Base-by-base conservation (phyloP, 495 filamentous ascomycete genomes). In the Neurospora terricola region DNA sequence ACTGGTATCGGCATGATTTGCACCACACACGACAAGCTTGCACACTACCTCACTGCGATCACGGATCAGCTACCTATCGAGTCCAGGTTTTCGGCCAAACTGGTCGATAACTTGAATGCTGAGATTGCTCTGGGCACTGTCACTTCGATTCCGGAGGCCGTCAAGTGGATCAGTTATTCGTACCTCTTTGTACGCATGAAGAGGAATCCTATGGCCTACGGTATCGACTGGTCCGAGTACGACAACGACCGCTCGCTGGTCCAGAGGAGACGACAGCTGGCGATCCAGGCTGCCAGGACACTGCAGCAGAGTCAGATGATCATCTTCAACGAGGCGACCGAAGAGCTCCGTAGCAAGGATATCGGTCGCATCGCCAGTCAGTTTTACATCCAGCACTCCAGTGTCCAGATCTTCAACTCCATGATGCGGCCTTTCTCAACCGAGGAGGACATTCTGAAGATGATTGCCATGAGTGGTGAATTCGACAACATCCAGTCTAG, bases 161-260 rank as follows among this genome's bases (percentile, higher is more conserved):
- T 97, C 1, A 92, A 95, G 77, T 99, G 96, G 96, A 89, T 99
- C 12, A 94, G 96, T 14, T 98, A 99, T 80, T 97, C 95, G 3
- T 99, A 98, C 79, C 87, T 99, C 4, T 98, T 95, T 76, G 95
- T 98, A 48, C 91, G 96, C 39, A 98, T 98, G 96, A 90, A 92
- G 79, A 90, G 91, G 59, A 97, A 94, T 76, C 96, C 94, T 1
- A 88, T 95, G 72, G 88, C 90, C 9, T 99, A 99, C 79, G 96
- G 94, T n/a, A 97, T 99, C 71, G 93, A 96, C 69, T 98, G 90
- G 90, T 84, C 91, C n/a, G 96, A 98, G 82, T 91, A 91, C 43
- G 85, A 88, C 27, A 91, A 97, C 76, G 96, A 99, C 78, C 94
- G 93, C 18, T 87, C 88, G 71, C 85, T 99, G 69, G 91, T 97